Evolutionary conservation across 2,329 filamentous ascomycete genomes (phyloP), one percentile per base, ranked within the genome.

Genomic region (Colletotrichum cereale): DNA sequence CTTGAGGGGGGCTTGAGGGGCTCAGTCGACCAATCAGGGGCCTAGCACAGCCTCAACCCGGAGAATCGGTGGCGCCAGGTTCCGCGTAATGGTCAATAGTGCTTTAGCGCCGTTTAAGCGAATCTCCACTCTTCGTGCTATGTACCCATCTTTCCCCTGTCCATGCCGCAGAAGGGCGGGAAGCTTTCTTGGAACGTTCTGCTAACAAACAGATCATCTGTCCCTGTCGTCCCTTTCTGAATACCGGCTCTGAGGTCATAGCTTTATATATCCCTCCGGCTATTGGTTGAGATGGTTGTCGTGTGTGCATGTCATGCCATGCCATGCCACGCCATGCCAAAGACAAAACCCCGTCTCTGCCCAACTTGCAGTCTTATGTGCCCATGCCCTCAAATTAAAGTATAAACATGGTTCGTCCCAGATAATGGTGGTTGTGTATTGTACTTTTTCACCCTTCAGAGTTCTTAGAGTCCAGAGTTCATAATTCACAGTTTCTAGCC

Each of bases 61-160:
- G 66, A 69, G 69, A 72, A 64, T 69, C 58, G 60, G 58, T 72
- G 69, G 66, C 66, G 53, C 60, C 53, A 55, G 65, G 18, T 48
- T 72, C 69, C 69, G 69, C 69, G 69, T 72, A 72, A 72, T 72
- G 65, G 65, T 47, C 58, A 63, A 18, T 34, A 38, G 42, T 64
- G 69, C 58, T 69, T 60, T 72, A 72, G 69, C 66, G 69, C 58
- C 36, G 24, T 60, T 55, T 64, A 55, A 68, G 53, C 58, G 65
- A 60, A 40, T 62, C 38, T 50, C 69, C 69, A 72, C 69, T 64
- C 38, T 42, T 69, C 18, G 40, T 63, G 44, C 44, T 47, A 47
- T 47, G 44, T n/a, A 24, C 21, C 18, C 44, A 31, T 34, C 24
- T 40, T 12, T 5, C 68, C 69, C 69, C 66, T 72, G 69, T 61